Conservation (phyloP, 1,139 yeast genomes). For the Geotrichum klebahnii region DNA sequence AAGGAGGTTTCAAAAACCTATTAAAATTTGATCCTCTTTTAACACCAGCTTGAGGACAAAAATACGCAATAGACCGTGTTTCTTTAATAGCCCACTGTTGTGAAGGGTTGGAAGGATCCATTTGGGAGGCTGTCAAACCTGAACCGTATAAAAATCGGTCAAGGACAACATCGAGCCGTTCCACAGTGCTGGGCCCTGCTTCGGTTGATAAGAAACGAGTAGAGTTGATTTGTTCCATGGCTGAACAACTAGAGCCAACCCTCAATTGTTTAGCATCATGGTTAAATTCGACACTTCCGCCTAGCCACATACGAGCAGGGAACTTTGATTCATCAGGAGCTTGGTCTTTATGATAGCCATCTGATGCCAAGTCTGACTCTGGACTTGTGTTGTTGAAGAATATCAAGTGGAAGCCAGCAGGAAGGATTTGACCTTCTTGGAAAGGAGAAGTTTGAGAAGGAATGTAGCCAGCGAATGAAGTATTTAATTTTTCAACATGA, state of each 20-base stretch:
- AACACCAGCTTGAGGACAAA: conserved; percentile 28
- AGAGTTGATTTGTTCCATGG: conserved; percentile 14
- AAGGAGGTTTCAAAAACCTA: conserved; percentile 25
- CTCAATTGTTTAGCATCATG: conserved; percentile 38
- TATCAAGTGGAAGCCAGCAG: conserved; percentile 61
- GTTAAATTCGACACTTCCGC: conserved; percentile 55
- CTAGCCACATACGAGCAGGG: conserved; percentile 74
- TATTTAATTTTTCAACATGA: conserved; percentile 28
- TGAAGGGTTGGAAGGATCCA: conserved; percentile 6
- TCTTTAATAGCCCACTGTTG: conserved; percentile 34
- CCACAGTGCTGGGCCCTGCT: conserved; percentile 17
- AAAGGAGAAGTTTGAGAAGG: conserved; percentile 21
- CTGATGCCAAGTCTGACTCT: conserved; percentile 52
- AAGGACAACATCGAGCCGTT: conserved; percentile 34
- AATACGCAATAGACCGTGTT: conserved; percentile 34
- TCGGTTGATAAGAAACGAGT: conserved; percentile 13
- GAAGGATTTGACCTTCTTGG: conserved; percentile 32
- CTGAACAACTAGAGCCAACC: conserved; percentile 17
- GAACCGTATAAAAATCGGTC: conserved; percentile 31
- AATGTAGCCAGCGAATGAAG: conserved; percentile 28
- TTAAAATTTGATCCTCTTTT: conserved; percentile 24
- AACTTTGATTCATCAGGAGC: conserved; percentile 53
- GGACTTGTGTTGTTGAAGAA: conserved; percentile 56
- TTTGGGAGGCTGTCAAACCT: conserved; percentile 18
- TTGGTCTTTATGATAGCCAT: conserved; percentile 82